Evolutionary conservation across 2,329 filamentous ascomycete species (phyloP).

Genomic region (Hymenoscyphus scutula): DNA sequence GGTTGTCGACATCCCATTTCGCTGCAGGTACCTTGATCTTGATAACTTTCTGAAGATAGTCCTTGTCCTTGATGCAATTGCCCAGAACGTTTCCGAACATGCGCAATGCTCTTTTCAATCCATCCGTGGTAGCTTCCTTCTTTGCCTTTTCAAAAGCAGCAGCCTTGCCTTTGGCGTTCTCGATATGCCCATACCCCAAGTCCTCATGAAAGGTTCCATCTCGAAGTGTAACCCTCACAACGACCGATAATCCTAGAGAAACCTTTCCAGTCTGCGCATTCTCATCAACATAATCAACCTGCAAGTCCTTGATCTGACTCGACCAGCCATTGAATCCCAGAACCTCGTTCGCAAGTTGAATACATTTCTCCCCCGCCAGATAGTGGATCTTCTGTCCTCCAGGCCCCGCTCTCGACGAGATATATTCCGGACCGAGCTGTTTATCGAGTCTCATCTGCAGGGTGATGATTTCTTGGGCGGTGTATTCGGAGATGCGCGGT

Average conservation of each 20-base stretch:
- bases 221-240: slow-evolving; percentile 82
- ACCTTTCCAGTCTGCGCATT: slow-evolving; percentile 74
- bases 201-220: slow-evolving; percentile 99
- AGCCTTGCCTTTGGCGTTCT: slow-evolving; percentile 93
- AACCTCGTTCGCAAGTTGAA: slow-evolving; percentile 89
- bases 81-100: slow-evolving; percentile 95
- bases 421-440: slow-evolving; percentile 92
- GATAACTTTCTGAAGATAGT: slow-evolving; percentile 84
- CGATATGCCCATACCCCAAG: slow-evolving; percentile 92
- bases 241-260: slow-evolving; percentile 82
- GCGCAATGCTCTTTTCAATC: slow-evolving; percentile 80
- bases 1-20: slow-evolving; percentile 73
- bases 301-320: slow-evolving; percentile 88
- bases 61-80: slow-evolving; percentile 98
- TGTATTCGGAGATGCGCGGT: slow-evolving; percentile 73
- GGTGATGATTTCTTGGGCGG: slow-evolving; percentile 85
- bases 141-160: slow-evolving; percentile 98
- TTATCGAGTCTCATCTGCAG: slow-evolving; percentile 84
- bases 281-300: slow-evolving; percentile 95
- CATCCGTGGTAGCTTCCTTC: slow-evolving; percentile 96
- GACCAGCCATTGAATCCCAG: slow-evolving; percentile 99
- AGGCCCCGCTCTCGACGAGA: slow-evolving; percentile 80
- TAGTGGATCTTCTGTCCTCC: slow-evolving; percentile 88
- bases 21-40: slow-evolving; percentile 79
- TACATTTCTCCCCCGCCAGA: slow-evolving; percentile 93